Evolutionary conservation across 495 filamentous ascomycete genomes (phyloP), one percentile per base, ranked within the genome.

Genomic region (Penicillium daleae): DNA sequence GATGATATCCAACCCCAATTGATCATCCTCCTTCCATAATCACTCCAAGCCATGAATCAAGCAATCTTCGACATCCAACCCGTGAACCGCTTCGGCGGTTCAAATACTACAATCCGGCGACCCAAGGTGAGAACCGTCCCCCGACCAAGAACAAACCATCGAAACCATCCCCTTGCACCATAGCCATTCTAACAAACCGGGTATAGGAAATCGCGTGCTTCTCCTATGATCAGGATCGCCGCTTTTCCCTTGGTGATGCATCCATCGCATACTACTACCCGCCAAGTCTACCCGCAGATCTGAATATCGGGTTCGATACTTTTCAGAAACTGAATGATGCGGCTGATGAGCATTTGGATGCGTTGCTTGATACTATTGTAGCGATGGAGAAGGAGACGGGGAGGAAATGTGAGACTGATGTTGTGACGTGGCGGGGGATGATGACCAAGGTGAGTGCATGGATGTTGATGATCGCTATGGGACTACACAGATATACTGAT

Each of bases 351-450:
- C 96, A 98, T 74, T 76, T 99, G 19, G 91, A 97, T 78, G 86
- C 88, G 54, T 76, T 99, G 22, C 79, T 99, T 35, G 85, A 84
- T 42, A 90, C 92, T 6, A 88, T 99, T 40, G 79, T 86, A 22
- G 82, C 81, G 40, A 78, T 90, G 37, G 95, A 98, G 73, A 79
- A 85, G 68, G 80, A 86, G 58, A 86, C 82, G 6, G 83, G 83
- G 10, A 84, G 85, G 67, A 86, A 79, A 69, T 87, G 88, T 35
- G 86, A 91, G 46, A 88, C 89, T 9, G 89, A 97, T 62, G 71
- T 99, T 48, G 84, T 98, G 50, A 97, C 94, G 0, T 99, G 94
- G 94, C 80, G 95, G 67, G 95, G 95, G 22, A 97, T 99, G 92
- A 92, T 99, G 90, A 98, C 95, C 59, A 99, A 97, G 83, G 91